Evolutionary conservation across 2,329 filamentous ascomycete genomes (phyloP), one percentile per base, ranked within the genome.

Genomic region (Nemania diffusa): DNA sequence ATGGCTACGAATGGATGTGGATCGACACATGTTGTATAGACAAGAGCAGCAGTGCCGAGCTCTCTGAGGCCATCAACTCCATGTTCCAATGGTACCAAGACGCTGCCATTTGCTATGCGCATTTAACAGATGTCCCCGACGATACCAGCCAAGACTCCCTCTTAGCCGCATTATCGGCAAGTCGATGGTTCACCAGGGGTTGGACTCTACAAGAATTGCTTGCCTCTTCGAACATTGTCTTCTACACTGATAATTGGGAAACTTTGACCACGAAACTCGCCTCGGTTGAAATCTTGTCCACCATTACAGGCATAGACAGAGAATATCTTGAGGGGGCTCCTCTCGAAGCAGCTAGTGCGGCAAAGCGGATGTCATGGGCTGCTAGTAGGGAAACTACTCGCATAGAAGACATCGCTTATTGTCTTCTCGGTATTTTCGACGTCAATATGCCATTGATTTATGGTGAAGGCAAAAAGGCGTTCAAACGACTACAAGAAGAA

Each of bases 361-460:
- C 72, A 0, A 68, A 73, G 62, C 71, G 67, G 42, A 74, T 76
- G 69, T 74, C 73, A 0, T 77, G 75, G 75, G 75, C 74, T 1
- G 53, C 75, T 8, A n/a, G 32, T 8, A 60, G 75, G n/a, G 13
- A 69, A 42, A 75, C 73, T 0, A 72, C 72, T 5, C 71, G 74
- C 11, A 32, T 66, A 1, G 74, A 77, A 56, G 75, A 77, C 26
- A 57, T 67, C 1, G 74, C 75, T 7, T 77, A 77, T 51, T 74
- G 70, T 22, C 69, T 77, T 2, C 64, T 76, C 7, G 75, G 75
- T 9, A 71, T 77, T 13, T 76, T 77, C 65, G 72, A 75, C 52
- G 68, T 77, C 5, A 72, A 74, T 55, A 75, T 77, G 72, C 71
- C 74, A 4, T 61, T 75, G 2, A 66, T 76, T 8, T 77, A 77